Percentiles rank a stretch among this genome's conserved stretches.
These are phyloP conservation scores for Ceratocystis smalleyi DNA, from an alignment of 2,329 filamentous ascomycete genomes.

Conservation along the genomic window DNA sequence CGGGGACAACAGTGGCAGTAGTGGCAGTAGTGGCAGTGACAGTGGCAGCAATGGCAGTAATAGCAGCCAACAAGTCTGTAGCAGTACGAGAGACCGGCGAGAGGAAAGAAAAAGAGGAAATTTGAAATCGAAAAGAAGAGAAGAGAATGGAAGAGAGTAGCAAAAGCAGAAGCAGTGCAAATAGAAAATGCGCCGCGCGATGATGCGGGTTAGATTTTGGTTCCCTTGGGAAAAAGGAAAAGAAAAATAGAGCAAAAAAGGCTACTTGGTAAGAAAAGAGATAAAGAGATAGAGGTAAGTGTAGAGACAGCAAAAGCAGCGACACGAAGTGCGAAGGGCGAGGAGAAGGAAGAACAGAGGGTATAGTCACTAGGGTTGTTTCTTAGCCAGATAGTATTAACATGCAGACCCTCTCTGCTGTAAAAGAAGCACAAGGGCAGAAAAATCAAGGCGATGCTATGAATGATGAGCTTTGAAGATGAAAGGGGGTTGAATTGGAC, in stretches of 20 bases:
- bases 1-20: not conserved
- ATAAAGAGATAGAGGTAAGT: conserved; percentile 3
- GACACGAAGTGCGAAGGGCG: not conserved
- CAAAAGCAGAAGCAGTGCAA: not conserved
- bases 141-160: not conserved
- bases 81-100: too few relatives aligned
- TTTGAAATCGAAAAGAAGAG: not conserved
- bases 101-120: not conserved
- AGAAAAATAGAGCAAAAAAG: not conserved
- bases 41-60: too few relatives aligned
- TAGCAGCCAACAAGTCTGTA: too few relatives aligned
- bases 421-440: not conserved
- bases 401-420: not conserved
- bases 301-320: not conserved
- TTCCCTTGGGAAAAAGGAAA: not conserved
- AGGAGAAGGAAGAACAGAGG: not conserved
- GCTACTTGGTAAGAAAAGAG: not conserved
- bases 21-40: not conserved
- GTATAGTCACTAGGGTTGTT: not conserved
- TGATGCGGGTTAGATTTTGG: conserved; percentile 13
- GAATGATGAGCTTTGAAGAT: not conserved
- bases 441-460: not conserved
- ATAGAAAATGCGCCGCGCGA: conserved; percentile 12
- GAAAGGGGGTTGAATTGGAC: too few relatives aligned
- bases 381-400: too few relatives aligned